Base-by-base conservation (phyloP, 495 filamentous ascomycete genomes). In the Chaetomium cochliodes region DNA sequence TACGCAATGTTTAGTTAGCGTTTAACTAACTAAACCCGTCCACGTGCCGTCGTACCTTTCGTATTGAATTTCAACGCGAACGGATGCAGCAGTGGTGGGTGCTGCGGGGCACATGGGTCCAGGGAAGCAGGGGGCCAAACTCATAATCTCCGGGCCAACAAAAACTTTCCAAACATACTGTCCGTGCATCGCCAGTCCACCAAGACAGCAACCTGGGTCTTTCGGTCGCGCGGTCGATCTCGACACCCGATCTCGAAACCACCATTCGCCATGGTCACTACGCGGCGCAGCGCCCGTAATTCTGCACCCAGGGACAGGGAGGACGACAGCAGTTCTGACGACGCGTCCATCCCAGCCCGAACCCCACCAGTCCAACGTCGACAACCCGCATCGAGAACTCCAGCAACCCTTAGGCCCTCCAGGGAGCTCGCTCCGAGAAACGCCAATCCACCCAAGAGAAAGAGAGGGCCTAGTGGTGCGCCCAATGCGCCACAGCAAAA, bases 211-310 rank as follows among this genome's bases (percentile, higher is more conserved):
- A 16, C 7, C 7, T 22, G 15, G 37, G 3, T 33, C 13, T 39
- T 39, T 18, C 50, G 12, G 3, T 33, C 7, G 6, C 7, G 6
- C 26, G 47, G 33, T 28, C 28, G 8, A 12, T 9, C 8, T 16
- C 22, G 20, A 22, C 25, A 51, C 22, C 22, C 28, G 6, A 30
- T 18, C 18, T 16, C 22, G 20, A 22, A 41, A 51, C 22, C 22
- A 28, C 20, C 50, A n/a, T 16, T 20, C 33, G 42, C 26, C 26
- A 63, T 63, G 61, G 52, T 58, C 6, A 57, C 42, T 42, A 63
- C 61, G 12, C 52, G 61, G 26, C 41, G 61, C 26, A 2, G 61
- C 33, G 60, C 37, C 25, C 50, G 50, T 13, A 12, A 2, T n/a
- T 5, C 12, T 6, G 12, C 59, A 11, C 18, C 9, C 2, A 13